A percentile compares a stretch with the other conserved stretches of the same genome.
These are phyloP conservation scores for Teratosphaeria gauchensis DNA, from an alignment of 2,329 filamentous ascomycete species.

Conservation along the genomic window DNA sequence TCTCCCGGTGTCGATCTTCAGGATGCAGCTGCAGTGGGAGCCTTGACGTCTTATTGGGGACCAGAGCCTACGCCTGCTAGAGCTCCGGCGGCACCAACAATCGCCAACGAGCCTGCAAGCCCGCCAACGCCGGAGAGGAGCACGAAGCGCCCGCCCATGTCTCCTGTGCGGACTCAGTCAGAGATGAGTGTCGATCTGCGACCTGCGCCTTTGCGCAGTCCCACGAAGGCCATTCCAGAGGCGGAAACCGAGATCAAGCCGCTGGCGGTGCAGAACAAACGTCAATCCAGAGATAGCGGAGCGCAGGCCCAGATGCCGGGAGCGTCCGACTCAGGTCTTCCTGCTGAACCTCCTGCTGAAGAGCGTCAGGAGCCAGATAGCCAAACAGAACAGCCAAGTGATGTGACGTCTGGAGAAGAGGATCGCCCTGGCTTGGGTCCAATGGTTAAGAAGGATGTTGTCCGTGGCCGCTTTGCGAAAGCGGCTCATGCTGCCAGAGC, in stretches of 20 bases:
- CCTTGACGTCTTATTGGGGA: slow-evolving; percentile 18
- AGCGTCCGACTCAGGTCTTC: slow-evolving; percentile 1
- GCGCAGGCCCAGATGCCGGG: slow-evolving; percentile 4
- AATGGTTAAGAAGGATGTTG: slow-evolving; percentile 77
- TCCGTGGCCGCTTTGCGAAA: slow-evolving; percentile 66
- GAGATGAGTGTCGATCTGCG: slow-evolving; percentile 18
- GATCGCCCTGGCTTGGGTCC: slow-evolving; percentile 72
- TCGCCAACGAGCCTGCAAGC: slow-evolving; percentile 6
- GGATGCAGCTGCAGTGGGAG: slow-evolving; percentile 16
- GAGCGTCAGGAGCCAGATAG: slow-evolving; percentile 19
- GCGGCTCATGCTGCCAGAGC: slow-evolving; percentile 52
- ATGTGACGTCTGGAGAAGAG: slow-evolving; percentile 32
- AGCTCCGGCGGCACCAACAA: background rate
- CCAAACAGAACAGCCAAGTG: slow-evolving; percentile 6
- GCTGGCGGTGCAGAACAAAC: slow-evolving; percentile 2
- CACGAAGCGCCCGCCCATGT: slow-evolving; percentile 10
- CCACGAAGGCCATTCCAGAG: slow-evolving; percentile 11
- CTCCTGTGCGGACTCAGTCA: slow-evolving; percentile 7
- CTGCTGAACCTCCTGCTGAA: slow-evolving; percentile 10
- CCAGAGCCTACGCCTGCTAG: slow-evolving; percentile 7
- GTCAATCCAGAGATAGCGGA: background rate
- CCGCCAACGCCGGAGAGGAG: slow-evolving; percentile 18
- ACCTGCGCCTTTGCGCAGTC: slow-evolving; percentile 14
- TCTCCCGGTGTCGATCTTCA: slow-evolving; percentile 10
- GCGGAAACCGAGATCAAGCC: background rate